Evolutionary conservation across 768 basidiomycete species (phyloP).

Genomic region (Mycena kentingensis): DNA sequence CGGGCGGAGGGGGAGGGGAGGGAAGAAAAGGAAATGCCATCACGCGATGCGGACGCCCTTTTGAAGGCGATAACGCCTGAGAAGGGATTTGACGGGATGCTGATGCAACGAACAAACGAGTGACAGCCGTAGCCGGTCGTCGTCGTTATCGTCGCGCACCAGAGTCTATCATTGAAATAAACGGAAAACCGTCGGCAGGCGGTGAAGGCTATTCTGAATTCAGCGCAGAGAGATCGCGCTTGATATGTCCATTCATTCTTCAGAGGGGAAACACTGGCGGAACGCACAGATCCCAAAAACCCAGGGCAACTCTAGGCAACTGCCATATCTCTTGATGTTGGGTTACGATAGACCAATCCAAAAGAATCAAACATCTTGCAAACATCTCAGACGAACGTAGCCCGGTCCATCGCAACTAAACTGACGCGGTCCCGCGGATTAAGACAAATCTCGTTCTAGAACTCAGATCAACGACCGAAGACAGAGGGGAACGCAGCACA

Average conservation of each 20-base stretch:
- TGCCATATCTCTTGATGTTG: too few species aligned
- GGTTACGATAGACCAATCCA: too few species aligned
- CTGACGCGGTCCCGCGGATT: too few species aligned
- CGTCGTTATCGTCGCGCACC: not conserved
- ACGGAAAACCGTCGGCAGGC: not conserved
- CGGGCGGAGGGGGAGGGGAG: conserved; percentile 11
- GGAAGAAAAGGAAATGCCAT: conserved; percentile 8
- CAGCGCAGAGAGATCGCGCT: not conserved
- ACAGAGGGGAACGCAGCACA: too few species aligned
- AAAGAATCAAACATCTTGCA: too few species aligned
- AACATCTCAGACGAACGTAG: too few species aligned
- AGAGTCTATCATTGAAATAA: not conserved
- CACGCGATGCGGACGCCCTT: not conserved
- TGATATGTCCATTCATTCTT: not conserved
- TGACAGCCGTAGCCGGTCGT: conserved; percentile 5
- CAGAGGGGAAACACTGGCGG: too few species aligned
- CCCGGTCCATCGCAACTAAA: too few species aligned
- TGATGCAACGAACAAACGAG: not conserved
- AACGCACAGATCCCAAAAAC: too few species aligned
- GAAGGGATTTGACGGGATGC: conserved; percentile 2
- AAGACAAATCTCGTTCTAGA: not conserved
- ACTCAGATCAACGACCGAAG: too few species aligned
- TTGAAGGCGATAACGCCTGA: conserved; percentile 11
- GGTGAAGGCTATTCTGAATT: not conserved
- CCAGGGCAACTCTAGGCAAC: too few species aligned